A percentile compares a stretch with the other conserved stretches of the same genome.
Conservation (phyloP, 768 basidiomycete genomes). For the Amanita rimosa region DNA sequence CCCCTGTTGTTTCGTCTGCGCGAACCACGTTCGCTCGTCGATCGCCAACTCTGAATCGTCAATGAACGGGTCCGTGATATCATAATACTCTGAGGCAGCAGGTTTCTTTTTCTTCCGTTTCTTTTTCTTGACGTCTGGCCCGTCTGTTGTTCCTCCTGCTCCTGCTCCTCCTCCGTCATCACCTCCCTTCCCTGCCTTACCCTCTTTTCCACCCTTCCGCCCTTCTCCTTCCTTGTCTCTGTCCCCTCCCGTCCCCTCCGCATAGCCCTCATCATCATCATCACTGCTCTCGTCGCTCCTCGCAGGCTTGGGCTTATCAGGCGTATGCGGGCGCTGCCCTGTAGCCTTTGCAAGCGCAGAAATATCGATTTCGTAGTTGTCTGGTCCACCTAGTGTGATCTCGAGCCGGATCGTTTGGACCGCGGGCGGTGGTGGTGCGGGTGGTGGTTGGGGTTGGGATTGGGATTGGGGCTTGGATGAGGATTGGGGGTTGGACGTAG, state of each 20-base stretch:
- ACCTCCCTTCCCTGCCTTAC: not conserved
- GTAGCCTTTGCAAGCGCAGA: slow-evolving; percentile 43
- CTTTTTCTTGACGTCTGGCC: slow-evolving; percentile 15
- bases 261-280: slow-evolving; percentile 37
- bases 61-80: slow-evolving; percentile 87
- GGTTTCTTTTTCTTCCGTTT: slow-evolving; percentile 37
- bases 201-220: not conserved
- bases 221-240: not conserved
- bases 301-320: slow-evolving; percentile 15
- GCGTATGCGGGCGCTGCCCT: slow-evolving; percentile 55
- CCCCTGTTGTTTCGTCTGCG: slow-evolving; percentile 84
- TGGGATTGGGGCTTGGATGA: no score
- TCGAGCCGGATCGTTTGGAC: slow-evolving; percentile 57
- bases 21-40: slow-evolving; percentile 86
- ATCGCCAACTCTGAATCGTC: slow-evolving; percentile 91
- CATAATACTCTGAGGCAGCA: slow-evolving; percentile 69
- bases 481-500: no score
- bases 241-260: slow-evolving; percentile 14
- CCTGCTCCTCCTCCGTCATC: not conserved
- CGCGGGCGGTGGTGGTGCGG: slow-evolving; percentile 19
- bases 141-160: slow-evolving; percentile 29
- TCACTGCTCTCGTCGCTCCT: slow-evolving; percentile 26
- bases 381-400: slow-evolving; percentile 60
- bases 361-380: slow-evolving; percentile 68
- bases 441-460: no score